These are phyloP conservation scores for Athelia psychrophila DNA, from an alignment of 1,284 basidiomycete species.

Conservation along the genomic window DNA sequence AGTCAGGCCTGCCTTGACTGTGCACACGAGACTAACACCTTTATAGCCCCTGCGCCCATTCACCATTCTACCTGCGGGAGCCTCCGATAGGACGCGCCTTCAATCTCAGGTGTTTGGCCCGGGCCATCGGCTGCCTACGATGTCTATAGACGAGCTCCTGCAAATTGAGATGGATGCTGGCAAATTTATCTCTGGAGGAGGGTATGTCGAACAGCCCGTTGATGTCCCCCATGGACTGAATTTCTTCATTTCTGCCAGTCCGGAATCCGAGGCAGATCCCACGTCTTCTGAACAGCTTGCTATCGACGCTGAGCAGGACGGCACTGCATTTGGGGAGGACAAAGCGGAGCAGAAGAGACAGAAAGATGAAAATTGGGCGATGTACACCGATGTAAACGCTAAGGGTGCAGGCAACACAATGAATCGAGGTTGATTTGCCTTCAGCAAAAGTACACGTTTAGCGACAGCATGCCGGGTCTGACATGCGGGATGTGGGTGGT, in stretches of 20 bases:
- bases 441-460: not conserved
- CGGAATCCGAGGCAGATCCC: slow-evolving; percentile 61
- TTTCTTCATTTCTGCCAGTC: slow-evolving; percentile 36
- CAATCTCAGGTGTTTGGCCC: slow-evolving; percentile 84
- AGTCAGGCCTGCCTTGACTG: slow-evolving; percentile 9
- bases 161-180: slow-evolving; percentile 83
- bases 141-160: slow-evolving; percentile 96
- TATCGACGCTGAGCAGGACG: slow-evolving; percentile 82
- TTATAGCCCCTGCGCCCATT: slow-evolving; percentile 80
- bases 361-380: slow-evolving; percentile 88
- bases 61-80: slow-evolving; percentile 80
- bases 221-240: slow-evolving; percentile 8
- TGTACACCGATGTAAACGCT: slow-evolving; percentile 77
- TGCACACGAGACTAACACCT: slow-evolving; percentile 2
- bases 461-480: not conserved
- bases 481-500: not conserved
- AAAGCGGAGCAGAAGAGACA: slow-evolving; percentile 75
- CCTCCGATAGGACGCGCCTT: slow-evolving; percentile 65
- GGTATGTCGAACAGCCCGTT: slow-evolving; percentile 47
- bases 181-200: slow-evolving; percentile 85
- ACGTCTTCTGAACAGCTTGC: slow-evolving; percentile 79
- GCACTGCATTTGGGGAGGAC: slow-evolving; percentile 64
- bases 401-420: slow-evolving; percentile 91
- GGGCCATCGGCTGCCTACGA: slow-evolving; percentile 87
- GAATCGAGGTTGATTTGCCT: slow-evolving; percentile 73